These are phyloP conservation scores for Ambrosiella beaveri DNA, from an alignment of 2,329 filamentous ascomycete genomes.

Conservation along the genomic window DNA sequence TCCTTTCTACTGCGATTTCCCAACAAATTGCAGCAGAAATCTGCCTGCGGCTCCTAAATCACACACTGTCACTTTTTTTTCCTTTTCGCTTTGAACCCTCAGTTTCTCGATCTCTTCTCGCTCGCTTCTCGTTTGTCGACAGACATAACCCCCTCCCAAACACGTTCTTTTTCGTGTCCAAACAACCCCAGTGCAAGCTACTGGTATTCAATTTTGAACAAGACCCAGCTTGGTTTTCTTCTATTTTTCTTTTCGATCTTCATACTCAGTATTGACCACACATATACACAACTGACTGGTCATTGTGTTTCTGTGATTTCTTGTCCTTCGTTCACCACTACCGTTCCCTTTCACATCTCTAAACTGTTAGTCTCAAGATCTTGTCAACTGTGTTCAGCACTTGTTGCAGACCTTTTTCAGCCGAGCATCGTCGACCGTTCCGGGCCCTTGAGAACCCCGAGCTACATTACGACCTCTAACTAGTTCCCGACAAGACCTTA, in stretches of 20 bases:
- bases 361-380: no score
- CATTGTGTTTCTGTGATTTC: no score
- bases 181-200: not conserved
- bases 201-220: not conserved
- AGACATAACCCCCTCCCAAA: not conserved
- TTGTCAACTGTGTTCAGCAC: no score
- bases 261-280: not conserved
- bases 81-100: not conserved
- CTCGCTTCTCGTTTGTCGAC: not conserved
- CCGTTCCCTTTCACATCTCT: no score
- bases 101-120: not conserved
- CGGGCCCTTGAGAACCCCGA: no score
- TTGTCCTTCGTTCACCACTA: no score
- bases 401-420: no score
- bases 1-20: not conserved
- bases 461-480: no score
- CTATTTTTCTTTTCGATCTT: not conserved
- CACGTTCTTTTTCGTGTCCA: not conserved
- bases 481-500: no score
- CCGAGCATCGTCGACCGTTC: no score
- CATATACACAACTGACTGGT: not conserved
- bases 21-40: not conserved
- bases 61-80: not conserved
- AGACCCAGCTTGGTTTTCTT: not conserved
- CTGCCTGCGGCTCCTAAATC: not conserved